Evolutionary conservation across 129 eudicot genomes (phyloP).

Genomic region (Saussurea involucrata): DNA sequence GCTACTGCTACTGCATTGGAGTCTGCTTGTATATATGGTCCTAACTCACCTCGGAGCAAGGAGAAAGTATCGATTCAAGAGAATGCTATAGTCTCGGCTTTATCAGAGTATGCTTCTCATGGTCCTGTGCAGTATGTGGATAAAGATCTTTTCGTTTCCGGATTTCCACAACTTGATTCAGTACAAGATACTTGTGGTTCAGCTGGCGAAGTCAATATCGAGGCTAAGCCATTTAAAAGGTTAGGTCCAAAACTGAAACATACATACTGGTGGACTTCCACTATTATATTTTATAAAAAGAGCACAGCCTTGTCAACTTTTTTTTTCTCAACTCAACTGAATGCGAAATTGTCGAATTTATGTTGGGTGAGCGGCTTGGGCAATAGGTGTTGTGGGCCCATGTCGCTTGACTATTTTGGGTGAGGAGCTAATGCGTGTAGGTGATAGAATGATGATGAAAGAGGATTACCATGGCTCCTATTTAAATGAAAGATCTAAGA

Average conservation of each 20-base stretch:
- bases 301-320: too few relatives aligned
- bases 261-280: neutral
- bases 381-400: neutral
- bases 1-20: conserved; percentile 32
- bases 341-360: too few relatives aligned
- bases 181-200: conserved; percentile 26
- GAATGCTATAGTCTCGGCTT: conserved; percentile 53
- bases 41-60: conserved; percentile 72
- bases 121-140: conserved; percentile 40
- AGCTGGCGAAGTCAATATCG: conserved; percentile 34
- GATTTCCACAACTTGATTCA: conserved; percentile 27
- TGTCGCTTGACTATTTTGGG: neutral
- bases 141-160: conserved; percentile 32
- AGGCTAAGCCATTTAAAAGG: conserved; percentile 47
- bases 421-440: neutral
- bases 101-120: conserved; percentile 53
- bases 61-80: conserved; percentile 42
- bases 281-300: too few relatives aligned
- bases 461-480: neutral
- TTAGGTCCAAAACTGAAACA: conserved; percentile 25
- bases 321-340: too few relatives aligned
- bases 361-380: too few relatives aligned
- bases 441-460: neutral
- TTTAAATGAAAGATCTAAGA: too few relatives aligned
- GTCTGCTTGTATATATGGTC: conserved; percentile 61